Conservation (phyloP, 495 filamentous ascomycete species). For the Chaetomidium leptoderma region DNA sequence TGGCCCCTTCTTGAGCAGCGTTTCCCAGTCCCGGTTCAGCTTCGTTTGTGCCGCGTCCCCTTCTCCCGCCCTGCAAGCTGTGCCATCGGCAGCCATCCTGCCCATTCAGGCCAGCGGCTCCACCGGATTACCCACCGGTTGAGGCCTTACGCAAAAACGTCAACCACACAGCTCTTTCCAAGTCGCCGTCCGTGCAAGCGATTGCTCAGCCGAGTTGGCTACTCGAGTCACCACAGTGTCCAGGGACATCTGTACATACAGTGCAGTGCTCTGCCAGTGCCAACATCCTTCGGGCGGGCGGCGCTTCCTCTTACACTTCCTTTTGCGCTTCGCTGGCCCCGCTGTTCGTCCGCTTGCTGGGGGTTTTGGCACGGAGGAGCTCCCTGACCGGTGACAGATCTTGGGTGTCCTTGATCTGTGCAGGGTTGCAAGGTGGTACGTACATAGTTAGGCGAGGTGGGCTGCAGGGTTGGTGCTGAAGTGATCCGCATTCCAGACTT, state of each 20-base stretch:
- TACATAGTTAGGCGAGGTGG: too few species aligned
- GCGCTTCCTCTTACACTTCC: too few species aligned
- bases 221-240: not conserved
- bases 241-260: not conserved
- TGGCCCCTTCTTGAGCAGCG: conserved; percentile 11
- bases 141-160: conserved; percentile 28
- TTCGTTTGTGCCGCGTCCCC: conserved; percentile 1
- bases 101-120: conserved; percentile 17
- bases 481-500: conserved; percentile 20
- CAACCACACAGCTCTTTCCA: conserved; percentile 32
- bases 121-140: conserved; percentile 27
- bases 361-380: conserved; percentile 4
- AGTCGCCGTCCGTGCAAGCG: conserved; percentile 25
- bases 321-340: too few species aligned
- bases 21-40: conserved; percentile 18
- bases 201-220: conserved; percentile 16
- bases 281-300: not conserved
- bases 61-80: conserved; percentile 15
- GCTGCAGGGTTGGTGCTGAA: conserved; percentile 5
- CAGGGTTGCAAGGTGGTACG: conserved; percentile 18
- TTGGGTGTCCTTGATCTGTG: conserved; percentile 16
- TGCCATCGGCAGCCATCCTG: conserved; percentile 5
- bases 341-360: not conserved
- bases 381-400: conserved; percentile 19
- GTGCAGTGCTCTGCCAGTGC: not conserved